Conservation (phyloP, 2,329 filamentous ascomycete genomes). For the Dactylonectria macrodidyma region DNA sequence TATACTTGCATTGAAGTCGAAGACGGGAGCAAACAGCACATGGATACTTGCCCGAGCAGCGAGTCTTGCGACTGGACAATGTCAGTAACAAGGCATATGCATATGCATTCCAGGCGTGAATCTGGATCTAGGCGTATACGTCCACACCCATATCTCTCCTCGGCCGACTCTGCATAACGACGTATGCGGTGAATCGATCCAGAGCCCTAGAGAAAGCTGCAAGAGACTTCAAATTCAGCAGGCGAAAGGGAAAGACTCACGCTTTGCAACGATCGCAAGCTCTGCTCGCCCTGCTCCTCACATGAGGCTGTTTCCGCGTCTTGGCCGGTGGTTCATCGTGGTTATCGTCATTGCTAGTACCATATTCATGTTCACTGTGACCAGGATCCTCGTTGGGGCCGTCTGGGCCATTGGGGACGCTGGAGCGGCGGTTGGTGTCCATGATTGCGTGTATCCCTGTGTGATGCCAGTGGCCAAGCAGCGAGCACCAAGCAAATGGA, state of each 20-base stretch:
- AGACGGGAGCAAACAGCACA: constrained; percentile 43
- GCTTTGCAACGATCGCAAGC: constrained; percentile 47
- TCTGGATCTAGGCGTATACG: not conserved
- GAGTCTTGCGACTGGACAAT: constrained; percentile 41
- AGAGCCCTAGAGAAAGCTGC: not conserved
- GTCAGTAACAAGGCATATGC: constrained; percentile 9
- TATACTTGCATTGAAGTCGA: constrained; percentile 43
- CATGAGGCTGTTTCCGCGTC: constrained; percentile 21
- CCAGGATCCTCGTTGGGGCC: not conserved
- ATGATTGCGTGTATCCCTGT: not conserved
- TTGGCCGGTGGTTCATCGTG: constrained; percentile 4
- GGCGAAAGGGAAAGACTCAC: constrained; percentile 25
- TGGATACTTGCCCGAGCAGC: constrained; percentile 45
- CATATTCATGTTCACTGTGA: not conserved
- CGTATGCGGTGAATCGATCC: not conserved
- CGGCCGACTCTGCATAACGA: not conserved
- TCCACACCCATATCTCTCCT: not conserved
- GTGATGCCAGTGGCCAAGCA: not conserved
- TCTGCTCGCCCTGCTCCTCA: constrained; percentile 35
- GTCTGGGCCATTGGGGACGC: not conserved
- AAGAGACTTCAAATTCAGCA: not conserved
- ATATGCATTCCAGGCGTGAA: not conserved
- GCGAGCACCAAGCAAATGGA: not conserved
- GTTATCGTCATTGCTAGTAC: not conserved
- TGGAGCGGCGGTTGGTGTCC: constrained; percentile 3